These are phyloP conservation scores for Fomitopsis schrenkii DNA, from an alignment of 1,284 basidiomycete species.

Conservation along the genomic window DNA sequence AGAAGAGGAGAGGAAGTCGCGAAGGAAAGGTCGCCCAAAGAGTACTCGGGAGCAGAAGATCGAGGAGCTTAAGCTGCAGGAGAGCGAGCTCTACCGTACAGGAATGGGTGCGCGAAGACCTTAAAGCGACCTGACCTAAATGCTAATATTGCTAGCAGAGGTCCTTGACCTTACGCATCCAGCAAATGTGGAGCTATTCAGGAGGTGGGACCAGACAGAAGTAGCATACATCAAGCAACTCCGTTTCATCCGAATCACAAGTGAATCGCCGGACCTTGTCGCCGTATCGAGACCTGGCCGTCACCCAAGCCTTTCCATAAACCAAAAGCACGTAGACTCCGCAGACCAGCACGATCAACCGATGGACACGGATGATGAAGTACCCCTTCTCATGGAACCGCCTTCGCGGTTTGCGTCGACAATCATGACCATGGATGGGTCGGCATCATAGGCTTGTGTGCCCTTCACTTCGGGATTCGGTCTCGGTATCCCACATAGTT, in stretches of 20 bases:
- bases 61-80: conserved; percentile 68
- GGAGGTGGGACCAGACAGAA: conserved; percentile 75
- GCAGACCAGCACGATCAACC: conserved; percentile 14
- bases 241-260: conserved; percentile 71
- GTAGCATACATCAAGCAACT: conserved; percentile 72
- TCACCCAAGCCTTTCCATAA: conserved; percentile 37
- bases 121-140: not conserved
- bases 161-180: conserved; percentile 80
- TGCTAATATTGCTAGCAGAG: conserved; percentile 41
- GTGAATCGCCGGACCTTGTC: conserved; percentile 41
- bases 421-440: conserved; percentile 40
- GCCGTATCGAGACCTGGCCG: conserved; percentile 57
- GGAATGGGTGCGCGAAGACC: conserved; percentile 68
- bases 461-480: not conserved
- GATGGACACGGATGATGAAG: conserved; percentile 33
- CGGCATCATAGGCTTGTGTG: not conserved
- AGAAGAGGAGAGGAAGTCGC: conserved; percentile 53
- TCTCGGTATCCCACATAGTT: too few species aligned
- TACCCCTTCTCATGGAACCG: conserved; percentile 28
- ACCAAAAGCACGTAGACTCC: not conserved
- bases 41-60: conserved; percentile 65
- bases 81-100: conserved; percentile 73
- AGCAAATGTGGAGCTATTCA: conserved; percentile 70
- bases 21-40: conserved; percentile 79
- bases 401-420: conserved; percentile 37